Conservation (phyloP, 2,329 filamentous ascomycete species). For the Diaporthe vexans region DNA sequence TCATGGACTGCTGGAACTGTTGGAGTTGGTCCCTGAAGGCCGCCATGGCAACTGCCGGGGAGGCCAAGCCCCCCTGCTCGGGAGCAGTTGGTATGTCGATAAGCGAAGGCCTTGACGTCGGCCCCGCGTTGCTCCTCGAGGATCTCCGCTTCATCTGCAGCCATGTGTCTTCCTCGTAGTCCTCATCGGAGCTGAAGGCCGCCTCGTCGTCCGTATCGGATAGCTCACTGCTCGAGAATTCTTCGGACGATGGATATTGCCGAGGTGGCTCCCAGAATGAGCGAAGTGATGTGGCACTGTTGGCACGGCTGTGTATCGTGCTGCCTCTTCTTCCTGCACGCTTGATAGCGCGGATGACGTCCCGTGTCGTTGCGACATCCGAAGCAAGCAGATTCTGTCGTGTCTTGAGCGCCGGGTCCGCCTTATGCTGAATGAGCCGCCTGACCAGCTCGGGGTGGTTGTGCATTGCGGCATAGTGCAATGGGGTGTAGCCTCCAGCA, state of each 20-base stretch:
- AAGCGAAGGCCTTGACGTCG: conserved; percentile 44
- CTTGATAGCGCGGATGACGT: conserved; percentile 74
- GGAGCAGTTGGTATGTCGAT: conserved; percentile 47
- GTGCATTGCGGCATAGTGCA: conserved; percentile 86
- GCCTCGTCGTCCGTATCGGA: conserved; percentile 58
- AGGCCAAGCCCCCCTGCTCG: conserved; percentile 58
- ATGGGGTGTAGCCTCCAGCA: conserved; percentile 83
- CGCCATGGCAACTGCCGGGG: conserved; percentile 74
- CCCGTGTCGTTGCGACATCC: conserved; percentile 77
- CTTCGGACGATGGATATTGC: conserved; percentile 54
- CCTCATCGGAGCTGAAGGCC: conserved; percentile 58
- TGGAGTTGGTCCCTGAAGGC: conserved; percentile 83
- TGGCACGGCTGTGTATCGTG: conserved; percentile 72
- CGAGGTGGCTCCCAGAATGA: conserved; percentile 75
- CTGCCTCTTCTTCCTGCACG: conserved; percentile 74
- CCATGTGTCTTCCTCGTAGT: conserved; percentile 58
- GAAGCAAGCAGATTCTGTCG: conserved; percentile 78
- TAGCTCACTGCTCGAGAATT: conserved; percentile 61
- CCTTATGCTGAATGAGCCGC: conserved; percentile 79
- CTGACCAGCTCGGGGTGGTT: conserved; percentile 82
- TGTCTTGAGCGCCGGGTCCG: conserved; percentile 78
- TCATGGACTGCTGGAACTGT: conserved; percentile 80
- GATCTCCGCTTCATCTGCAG: conserved; percentile 54
- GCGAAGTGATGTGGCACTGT: conserved; percentile 75
- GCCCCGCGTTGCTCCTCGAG: conserved; percentile 43